Base-by-base conservation (phyloP, 768 basidiomycete genomes). In the Lentinula sp. region DNA sequence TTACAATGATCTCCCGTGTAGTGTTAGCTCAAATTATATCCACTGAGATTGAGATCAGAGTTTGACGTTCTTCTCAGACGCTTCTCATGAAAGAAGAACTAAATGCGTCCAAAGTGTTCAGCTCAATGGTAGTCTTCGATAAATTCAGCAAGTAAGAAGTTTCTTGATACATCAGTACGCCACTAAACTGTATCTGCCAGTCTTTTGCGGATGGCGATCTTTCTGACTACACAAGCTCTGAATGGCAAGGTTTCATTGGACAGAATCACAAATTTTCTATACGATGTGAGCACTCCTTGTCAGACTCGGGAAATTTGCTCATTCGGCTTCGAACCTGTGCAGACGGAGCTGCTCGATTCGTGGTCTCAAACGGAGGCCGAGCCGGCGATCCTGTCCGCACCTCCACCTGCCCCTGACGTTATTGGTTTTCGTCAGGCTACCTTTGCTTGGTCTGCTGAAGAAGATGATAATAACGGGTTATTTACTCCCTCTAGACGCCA, bases 51-150 rank as follows among this genome's bases (percentile, higher is more conserved):
- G 41, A 7, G n/a, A 23, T 28, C 13, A 33, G 7, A 2, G 35
- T 23, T 16, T 36, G 50, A 51, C 35, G 45, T 36, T 35, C 8
- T 6, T 20, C 39, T 18, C 36, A 64, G 59, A 63, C 53, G 10
- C 28, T 58, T 13, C 35, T 66, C 15, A 62, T 63, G 57, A 45
- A 37, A 28, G 39, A 64, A 36, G 49, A 50, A n/a, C 60, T 66
- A n/a, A 52, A 41, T 52, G 60, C 63, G 16, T 61, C 63, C 4
- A 41, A 57, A 20, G 71, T 73, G 12, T 72, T 72, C 62, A 69
- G 72, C 2, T 69, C 70, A 46, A 69, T 76, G 64, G 66, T 71
- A 64, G 80, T 82, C 18, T 84, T 84, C 63, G 77, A 79, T 39
- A 71, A 77, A 46, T 64, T 84, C 23, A 56, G 42, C 55, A 56